Evolutionary conservation across 306 rosid genomes (phyloP).

Genomic region (Aeschynomene evenia): DNA sequence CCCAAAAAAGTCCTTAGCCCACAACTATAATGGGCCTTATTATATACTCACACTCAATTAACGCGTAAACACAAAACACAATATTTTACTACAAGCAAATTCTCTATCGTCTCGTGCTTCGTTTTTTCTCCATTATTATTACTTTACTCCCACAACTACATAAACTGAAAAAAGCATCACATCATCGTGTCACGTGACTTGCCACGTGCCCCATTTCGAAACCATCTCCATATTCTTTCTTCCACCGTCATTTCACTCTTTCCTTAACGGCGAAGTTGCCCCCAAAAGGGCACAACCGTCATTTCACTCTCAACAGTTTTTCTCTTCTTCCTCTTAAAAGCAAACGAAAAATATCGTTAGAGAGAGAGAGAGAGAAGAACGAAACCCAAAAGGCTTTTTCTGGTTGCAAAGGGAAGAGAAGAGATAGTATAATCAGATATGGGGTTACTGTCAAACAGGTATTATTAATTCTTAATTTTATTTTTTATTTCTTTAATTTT

Average conservation of each 20-base stretch:
- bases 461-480: neutral
- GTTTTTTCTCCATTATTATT: neutral
- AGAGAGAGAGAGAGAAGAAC: neutral
- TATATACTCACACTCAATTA: too few species aligned
- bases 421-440: conserved; percentile 6
- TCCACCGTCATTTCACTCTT: neutral
- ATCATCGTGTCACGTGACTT: neutral
- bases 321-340: neutral
- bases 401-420: neutral
- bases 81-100: too few species aligned
- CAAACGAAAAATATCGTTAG: neutral
- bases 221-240: neutral
- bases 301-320: neutral
- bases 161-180: neutral
- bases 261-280: conserved; percentile 32
- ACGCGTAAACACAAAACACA: too few species aligned
- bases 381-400: neutral
- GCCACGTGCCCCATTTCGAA: neutral
- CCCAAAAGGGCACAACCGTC: neutral
- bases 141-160: neutral
- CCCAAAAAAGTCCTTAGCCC: too few species aligned
- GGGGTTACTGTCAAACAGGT: conserved; percentile 88
- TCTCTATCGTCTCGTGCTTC: too few species aligned
- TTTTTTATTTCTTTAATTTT: too few species aligned
- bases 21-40: too few species aligned